Evolutionary conservation across 768 basidiomycete species (phyloP).

Genomic region (Trametes cingulata): DNA sequence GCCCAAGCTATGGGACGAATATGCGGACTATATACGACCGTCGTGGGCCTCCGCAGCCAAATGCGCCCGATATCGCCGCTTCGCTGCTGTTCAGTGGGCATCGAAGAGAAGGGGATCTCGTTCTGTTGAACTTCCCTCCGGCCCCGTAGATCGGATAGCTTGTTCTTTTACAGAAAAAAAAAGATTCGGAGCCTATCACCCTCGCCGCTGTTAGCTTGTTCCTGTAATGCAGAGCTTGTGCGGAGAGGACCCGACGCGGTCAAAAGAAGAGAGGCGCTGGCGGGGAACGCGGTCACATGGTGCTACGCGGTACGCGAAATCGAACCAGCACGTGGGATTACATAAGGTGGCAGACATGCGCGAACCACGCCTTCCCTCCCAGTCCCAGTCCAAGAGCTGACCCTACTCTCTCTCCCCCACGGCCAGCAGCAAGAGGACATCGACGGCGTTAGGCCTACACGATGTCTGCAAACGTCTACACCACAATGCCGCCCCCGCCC

Average conservation of each 20-base stretch:
- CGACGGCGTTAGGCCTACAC: constrained; percentile 34
- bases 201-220: no score
- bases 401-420: constrained; percentile 2
- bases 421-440: constrained; percentile 21
- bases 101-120: no score
- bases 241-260: not conserved
- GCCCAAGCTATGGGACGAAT: no score
- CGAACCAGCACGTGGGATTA: constrained; percentile 28
- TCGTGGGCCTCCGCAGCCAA: no score
- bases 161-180: no score
- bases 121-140: no score
- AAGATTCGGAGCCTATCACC: no score
- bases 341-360: constrained; percentile 25
- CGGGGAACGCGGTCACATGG: constrained; percentile 25
- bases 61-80: no score
- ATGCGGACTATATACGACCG: no score
- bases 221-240: no score
- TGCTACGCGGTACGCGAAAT: constrained; percentile 26
- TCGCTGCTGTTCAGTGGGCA: no score
- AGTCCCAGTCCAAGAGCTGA: not conserved
- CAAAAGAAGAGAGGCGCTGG: not conserved
- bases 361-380: constrained; percentile 7
- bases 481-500: constrained; percentile 26
- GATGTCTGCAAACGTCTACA: constrained; percentile 28
- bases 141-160: no score